These are phyloP conservation scores for Fusarium udum DNA, from an alignment of 2,329 filamentous ascomycete genomes.

Conservation along the genomic window DNA sequence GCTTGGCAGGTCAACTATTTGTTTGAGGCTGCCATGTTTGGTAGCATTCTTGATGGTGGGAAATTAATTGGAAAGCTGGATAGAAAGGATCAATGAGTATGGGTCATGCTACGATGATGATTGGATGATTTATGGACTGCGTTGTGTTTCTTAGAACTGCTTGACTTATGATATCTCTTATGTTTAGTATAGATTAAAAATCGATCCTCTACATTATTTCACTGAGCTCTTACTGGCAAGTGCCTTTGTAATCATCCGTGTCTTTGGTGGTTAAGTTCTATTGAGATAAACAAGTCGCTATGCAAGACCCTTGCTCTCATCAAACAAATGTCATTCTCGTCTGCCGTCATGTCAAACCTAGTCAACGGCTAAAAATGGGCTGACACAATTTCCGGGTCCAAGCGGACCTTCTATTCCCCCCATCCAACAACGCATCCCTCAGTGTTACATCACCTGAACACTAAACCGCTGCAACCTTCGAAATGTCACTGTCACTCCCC, in stretches of 20 bases:
- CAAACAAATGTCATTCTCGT: too few species aligned
- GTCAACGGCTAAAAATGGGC: not conserved
- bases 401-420: not conserved
- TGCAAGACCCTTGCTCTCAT: not conserved
- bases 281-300: not conserved
- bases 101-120: not conserved
- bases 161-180: not conserved
- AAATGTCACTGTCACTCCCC: not conserved
- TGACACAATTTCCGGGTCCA: not conserved
- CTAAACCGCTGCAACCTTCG: not conserved
- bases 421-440: not conserved
- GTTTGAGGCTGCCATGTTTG: conserved; percentile 49
- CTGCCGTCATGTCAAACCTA: too few species aligned
- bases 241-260: fast-evolving
- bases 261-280: fast-evolving
- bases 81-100: conserved; percentile 31
- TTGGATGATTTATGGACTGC: not conserved
- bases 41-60: conserved; percentile 45
- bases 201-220: not conserved
- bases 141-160: not conserved
- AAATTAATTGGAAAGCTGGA: conserved; percentile 45
- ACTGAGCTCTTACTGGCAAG: fast-evolving
- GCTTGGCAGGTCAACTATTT: conserved; percentile 47
- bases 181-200: not conserved
- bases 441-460: not conserved